Percentiles rank a stretch among this genome's conserved stretches.
Evolutionary conservation across 2,329 filamentous ascomycete species (phyloP).

Genomic region (Davidsoniella virescens): DNA sequence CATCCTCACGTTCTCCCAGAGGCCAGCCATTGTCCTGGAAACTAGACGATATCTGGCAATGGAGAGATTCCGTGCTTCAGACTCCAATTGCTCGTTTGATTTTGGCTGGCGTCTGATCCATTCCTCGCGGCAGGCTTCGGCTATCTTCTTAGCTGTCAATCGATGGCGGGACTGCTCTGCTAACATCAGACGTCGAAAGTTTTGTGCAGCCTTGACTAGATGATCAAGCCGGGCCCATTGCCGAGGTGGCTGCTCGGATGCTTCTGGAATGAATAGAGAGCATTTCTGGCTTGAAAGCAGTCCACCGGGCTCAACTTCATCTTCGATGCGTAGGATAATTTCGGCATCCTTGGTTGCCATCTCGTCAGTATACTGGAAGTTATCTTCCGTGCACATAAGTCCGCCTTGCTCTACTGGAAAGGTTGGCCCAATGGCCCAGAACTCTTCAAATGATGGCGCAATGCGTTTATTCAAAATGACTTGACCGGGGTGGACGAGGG

Average conservation of each 20-base stretch:
- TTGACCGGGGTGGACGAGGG: conserved; percentile 43
- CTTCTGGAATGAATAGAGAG: conserved; percentile 56
- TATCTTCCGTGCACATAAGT: conserved; percentile 38
- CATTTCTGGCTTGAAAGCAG: conserved; percentile 55
- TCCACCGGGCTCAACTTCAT: conserved; percentile 59
- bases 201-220: conserved; percentile 58
- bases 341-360: conserved; percentile 51
- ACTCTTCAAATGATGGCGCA: conserved; percentile 40
- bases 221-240: conserved; percentile 86
- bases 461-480: conserved; percentile 36
- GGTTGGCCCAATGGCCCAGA: conserved; percentile 31
- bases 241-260: conserved; percentile 52
- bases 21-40: conserved; percentile 37
- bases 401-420: conserved; percentile 44
- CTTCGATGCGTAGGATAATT: conserved; percentile 51
- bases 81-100: conserved; percentile 63
- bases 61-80: conserved; percentile 55
- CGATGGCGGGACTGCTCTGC: conserved; percentile 67
- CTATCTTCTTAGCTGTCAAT: conserved; percentile 60
- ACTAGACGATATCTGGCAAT: conserved; percentile 56
- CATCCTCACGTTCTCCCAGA: conserved; percentile 46
- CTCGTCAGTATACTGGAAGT: conserved; percentile 40
- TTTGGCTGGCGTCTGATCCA: conserved; percentile 62
- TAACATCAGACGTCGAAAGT: conserved; percentile 66
- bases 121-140: conserved; percentile 60